phyloP scores from a whole-genome alignment of 2,329 filamentous ascomycete genomes.

The Nothophoma quercina region DNA sequence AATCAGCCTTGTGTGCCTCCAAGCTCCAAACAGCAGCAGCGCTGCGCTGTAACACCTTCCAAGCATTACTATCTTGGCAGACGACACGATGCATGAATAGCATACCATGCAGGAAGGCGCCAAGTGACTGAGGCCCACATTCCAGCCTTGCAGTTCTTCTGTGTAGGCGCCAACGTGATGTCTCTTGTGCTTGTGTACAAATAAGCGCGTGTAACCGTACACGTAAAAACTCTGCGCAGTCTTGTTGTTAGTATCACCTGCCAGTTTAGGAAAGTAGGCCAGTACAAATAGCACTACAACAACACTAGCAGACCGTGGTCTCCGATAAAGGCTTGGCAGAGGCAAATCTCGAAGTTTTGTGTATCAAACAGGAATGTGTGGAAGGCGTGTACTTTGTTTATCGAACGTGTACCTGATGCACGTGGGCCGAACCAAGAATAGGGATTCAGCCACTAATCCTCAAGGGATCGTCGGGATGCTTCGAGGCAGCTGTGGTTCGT shows the following conservation, averaged over 20 bases:
- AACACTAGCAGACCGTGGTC: slow-evolving; percentile 15
- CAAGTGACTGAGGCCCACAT: not conserved
- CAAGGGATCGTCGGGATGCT: not conserved
- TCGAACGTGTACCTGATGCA: slow-evolving; percentile 14
- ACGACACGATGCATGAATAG: not conserved
- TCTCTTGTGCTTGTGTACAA: not conserved
- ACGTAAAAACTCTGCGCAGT: slow-evolving; percentile 12
- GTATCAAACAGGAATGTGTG: not conserved
- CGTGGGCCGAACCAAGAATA: slow-evolving; percentile 16
- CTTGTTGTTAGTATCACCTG: slow-evolving; percentile 9
- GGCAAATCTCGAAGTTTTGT: not conserved
- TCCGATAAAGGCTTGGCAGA: slow-evolving; percentile 6
- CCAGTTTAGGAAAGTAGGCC: slow-evolving; percentile 4
- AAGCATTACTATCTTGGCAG: slow-evolving; percentile 7
- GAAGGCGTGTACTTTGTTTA: not conserved
- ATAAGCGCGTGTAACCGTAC: slow-evolving; percentile 16
- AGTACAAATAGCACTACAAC: not conserved
- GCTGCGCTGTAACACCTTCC: not conserved
- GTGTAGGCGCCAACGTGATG: not conserved
- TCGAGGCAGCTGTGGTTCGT: slow-evolving; percentile 3
- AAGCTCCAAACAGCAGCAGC: not conserved
- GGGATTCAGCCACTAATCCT: slow-evolving; percentile 15
- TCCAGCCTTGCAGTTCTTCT: not conserved
- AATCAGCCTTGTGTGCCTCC: not conserved
- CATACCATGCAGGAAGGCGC: slow-evolving; percentile 9